These are phyloP conservation scores for Pythium myriotylum DNA, from an alignment of 352 stramenopile genomes.

Conservation along the genomic window DNA sequence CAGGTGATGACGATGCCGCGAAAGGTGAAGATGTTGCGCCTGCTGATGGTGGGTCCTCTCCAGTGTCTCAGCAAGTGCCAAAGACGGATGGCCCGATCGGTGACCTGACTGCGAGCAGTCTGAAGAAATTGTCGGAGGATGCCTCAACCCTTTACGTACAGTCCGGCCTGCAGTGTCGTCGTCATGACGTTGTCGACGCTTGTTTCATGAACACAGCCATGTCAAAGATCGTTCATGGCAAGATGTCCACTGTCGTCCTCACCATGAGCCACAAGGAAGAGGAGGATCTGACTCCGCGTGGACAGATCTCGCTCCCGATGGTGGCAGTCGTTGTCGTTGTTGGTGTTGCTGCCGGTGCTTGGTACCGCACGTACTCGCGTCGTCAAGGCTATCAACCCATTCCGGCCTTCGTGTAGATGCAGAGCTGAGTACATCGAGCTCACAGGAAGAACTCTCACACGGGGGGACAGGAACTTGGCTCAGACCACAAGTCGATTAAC, in stretches of 20 bases:
- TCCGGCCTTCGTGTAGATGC: background rate
- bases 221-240: conserved; percentile 10
- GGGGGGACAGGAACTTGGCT: too few species aligned
- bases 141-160: conserved; percentile 17
- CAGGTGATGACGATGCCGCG: background rate
- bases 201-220: conserved; percentile 27
- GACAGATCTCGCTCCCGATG: conserved; percentile 1
- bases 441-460: too few species aligned
- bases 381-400: conserved; percentile 16
- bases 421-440: background rate
- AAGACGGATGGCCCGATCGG: background rate
- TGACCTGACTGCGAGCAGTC: conserved; percentile 2
- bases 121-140: conserved; percentile 14
- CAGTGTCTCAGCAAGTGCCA: background rate
- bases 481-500: too few species aligned
- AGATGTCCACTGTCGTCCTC: background rate
- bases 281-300: conserved; percentile 1
- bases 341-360: background rate
- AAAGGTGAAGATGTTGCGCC: background rate
- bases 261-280: conserved; percentile 14
- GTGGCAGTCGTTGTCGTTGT: conserved; percentile 6
- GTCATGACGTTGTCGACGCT: conserved; percentile 8
- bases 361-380: conserved; percentile 15
- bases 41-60: background rate
- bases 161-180: conserved; percentile 10